These are phyloP conservation scores for slime mould (Dictyostelium discoideum) DNA, from an alignment of 78 protist species.

Conservation along the genomic window DNA sequence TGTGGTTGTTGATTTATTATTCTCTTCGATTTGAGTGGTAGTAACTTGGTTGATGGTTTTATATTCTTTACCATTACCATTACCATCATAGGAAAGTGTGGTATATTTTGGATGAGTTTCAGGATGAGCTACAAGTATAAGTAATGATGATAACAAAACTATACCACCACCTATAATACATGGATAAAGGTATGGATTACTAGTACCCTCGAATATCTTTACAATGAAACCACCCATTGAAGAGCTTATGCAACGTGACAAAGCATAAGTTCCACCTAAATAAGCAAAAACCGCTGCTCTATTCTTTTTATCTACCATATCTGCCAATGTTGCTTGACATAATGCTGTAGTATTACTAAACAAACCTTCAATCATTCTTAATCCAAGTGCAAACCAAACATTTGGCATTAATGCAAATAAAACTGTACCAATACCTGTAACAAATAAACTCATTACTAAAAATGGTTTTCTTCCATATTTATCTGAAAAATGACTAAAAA, in stretches of 20 bases:
- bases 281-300: slow-evolving; percentile 61
- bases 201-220: background rate
- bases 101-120: slow-evolving; percentile 73
- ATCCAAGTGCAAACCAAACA: slow-evolving; percentile 25
- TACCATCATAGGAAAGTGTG: background rate
- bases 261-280: slow-evolving; percentile 63
- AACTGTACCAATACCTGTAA: slow-evolving; percentile 46
- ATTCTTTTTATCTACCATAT: slow-evolving; percentile 62
- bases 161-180: slow-evolving; percentile 59
- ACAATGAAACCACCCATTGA: slow-evolving; percentile 46
- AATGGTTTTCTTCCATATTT: slow-evolving; percentile 70
- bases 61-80: background rate
- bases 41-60: background rate
- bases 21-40: background rate
- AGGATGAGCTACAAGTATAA: slow-evolving; percentile 28
- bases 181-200: slow-evolving; percentile 65
- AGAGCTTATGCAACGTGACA: slow-evolving; percentile 64
- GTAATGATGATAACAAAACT: slow-evolving; percentile 4
- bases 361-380: slow-evolving; percentile 58
- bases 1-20: background rate
- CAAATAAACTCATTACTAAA: slow-evolving; percentile 20
- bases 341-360: slow-evolving; percentile 64
- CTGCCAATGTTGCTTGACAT: slow-evolving; percentile 72
- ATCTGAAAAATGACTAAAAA: slow-evolving; percentile 55
- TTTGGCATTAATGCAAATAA: slow-evolving; percentile 63